A percentile compares a stretch with the other conserved stretches of the same genome.
phyloP scores from a whole-genome alignment of 163 green algal genomes.

The Chloromonas sp. region DNA sequence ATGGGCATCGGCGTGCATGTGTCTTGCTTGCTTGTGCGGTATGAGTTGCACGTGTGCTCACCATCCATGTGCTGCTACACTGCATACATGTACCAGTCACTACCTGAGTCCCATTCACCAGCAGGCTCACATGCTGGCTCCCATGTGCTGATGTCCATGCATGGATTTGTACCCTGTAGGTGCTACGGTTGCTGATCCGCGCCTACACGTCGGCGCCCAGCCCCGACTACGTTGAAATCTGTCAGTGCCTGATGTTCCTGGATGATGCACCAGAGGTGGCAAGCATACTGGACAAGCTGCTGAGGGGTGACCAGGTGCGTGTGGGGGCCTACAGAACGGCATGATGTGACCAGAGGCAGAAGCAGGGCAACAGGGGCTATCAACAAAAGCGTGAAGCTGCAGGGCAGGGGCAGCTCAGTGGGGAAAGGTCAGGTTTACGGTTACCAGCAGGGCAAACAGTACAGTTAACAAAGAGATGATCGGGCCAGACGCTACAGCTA shows the following conservation, averaged over 20 bases:
- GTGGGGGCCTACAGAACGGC: background rate
- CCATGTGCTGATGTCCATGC: background rate
- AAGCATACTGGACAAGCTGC: slow-evolving; percentile 72
- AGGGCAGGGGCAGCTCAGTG: no score
- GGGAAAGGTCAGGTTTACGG: no score
- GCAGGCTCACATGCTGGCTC: no score
- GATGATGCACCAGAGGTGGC: slow-evolving; percentile 81
- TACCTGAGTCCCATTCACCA: no score
- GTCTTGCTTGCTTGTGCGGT: background rate
- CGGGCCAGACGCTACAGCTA: no score
- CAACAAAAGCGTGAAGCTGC: no score
- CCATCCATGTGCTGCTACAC: no score
- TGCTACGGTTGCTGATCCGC: slow-evolving; percentile 75
- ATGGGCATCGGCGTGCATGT: no score
- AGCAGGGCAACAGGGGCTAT: no score
- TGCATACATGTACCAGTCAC: no score
- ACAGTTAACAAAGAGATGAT: background rate
- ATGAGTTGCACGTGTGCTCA: background rate
- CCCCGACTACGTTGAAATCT: slow-evolving; percentile 81
- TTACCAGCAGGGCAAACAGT: background rate
- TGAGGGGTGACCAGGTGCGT: slow-evolving; percentile 56
- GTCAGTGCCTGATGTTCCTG: slow-evolving; percentile 91
- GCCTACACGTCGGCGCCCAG: slow-evolving; percentile 58
- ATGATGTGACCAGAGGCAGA: no score
- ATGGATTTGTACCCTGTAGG: slow-evolving; percentile 29